Conservation (phyloP, 805 yeast genomes). For the Ogataea nonfermentans region DNA sequence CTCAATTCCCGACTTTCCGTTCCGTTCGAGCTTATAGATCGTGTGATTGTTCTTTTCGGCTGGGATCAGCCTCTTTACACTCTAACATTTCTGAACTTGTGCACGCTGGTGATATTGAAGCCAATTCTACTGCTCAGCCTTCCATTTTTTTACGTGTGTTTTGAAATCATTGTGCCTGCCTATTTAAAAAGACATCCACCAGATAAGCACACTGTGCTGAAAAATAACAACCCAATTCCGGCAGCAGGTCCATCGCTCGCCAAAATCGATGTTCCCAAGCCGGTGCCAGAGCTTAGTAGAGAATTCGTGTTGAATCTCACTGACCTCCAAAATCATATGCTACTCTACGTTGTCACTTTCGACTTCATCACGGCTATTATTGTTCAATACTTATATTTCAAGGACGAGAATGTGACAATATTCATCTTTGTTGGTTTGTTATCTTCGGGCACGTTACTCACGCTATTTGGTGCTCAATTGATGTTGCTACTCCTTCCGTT, state of each 20-base stretch:
- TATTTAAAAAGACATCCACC: slow-evolving; percentile 64
- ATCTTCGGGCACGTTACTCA: slow-evolving; percentile 12
- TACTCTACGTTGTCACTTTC: slow-evolving; percentile 58
- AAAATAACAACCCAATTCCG: slow-evolving; percentile 42
- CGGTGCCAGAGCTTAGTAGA: slow-evolving; percentile 73
- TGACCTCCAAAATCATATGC: slow-evolving; percentile 80
- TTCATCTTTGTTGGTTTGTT: slow-evolving; percentile 42
- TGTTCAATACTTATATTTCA: slow-evolving; percentile 58
- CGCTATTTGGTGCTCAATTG: slow-evolving; percentile 31
- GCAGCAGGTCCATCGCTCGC: slow-evolving; percentile 51
- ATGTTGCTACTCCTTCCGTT: slow-evolving; percentile 25
- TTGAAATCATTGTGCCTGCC: slow-evolving; percentile 64
- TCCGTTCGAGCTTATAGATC: slow-evolving; percentile 62
- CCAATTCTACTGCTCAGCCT: slow-evolving; percentile 55
- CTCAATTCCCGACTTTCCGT: slow-evolving; percentile 60
- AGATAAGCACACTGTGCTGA: slow-evolving; percentile 37
- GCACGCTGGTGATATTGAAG: slow-evolving; percentile 46
- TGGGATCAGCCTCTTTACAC: slow-evolving; percentile 70
- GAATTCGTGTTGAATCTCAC: slow-evolving; percentile 78
- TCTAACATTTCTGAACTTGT: slow-evolving; percentile 45
- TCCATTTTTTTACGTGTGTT: slow-evolving; percentile 54
- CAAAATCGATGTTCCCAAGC: slow-evolving; percentile 54
- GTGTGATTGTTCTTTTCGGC: slow-evolving; percentile 48
- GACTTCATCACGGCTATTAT: slow-evolving; percentile 53
- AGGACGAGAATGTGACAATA: slow-evolving; percentile 58